These are phyloP conservation scores for Talaromyces thailandensis DNA, from an alignment of 495 filamentous ascomycete species.

Conservation along the genomic window DNA sequence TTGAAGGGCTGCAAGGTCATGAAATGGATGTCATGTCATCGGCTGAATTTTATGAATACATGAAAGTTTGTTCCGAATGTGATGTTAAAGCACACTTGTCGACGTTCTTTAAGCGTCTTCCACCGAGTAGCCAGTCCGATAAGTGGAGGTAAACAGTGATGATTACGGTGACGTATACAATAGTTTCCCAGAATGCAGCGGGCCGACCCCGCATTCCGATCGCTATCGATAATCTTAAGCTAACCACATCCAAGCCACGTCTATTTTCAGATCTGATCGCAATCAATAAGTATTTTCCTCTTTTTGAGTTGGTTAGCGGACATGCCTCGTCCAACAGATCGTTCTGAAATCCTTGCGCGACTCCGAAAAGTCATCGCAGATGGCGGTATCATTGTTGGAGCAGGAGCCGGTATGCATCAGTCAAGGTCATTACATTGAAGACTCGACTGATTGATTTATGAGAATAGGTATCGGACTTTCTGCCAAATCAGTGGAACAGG, in stretches of 20 bases:
- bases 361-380: constrained; percentile 43
- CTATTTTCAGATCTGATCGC: neutral
- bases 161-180: neutral
- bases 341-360: constrained; percentile 44
- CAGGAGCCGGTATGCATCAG: constrained; percentile 46
- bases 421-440: neutral
- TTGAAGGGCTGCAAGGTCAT: neutral
- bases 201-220: neutral
- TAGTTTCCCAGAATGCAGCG: neutral
- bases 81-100: neutral
- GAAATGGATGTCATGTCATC: neutral
- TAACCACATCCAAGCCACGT: neutral
- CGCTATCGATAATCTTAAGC: neutral
- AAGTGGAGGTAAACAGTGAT: neutral
- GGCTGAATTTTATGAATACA: neutral
- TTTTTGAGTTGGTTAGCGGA: neutral
- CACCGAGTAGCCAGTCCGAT: neutral
- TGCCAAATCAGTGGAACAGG: constrained; percentile 59
- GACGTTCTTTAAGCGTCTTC: neutral
- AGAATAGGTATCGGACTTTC: constrained; percentile 54
- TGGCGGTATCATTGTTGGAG: constrained; percentile 52
- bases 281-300: neutral
- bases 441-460: neutral
- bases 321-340: constrained; percentile 35
- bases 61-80: neutral